Evolutionary conservation across 352 stramenopile genomes (phyloP).

Genomic region (Globisporangium nodosum): DNA sequence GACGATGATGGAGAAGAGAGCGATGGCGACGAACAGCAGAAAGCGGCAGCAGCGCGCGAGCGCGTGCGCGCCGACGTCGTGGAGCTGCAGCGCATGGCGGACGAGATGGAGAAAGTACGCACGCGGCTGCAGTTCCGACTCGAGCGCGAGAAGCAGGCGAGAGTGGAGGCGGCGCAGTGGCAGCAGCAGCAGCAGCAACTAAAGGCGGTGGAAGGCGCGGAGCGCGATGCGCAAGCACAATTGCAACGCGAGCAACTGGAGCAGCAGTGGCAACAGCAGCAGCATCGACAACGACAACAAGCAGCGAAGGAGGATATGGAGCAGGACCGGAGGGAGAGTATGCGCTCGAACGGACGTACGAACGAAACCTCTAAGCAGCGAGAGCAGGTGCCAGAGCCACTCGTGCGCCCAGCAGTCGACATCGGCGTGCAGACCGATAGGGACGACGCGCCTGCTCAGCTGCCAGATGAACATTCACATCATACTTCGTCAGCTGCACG

Average conservation of each 20-base stretch:
- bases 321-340: too few species aligned
- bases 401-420: neutral
- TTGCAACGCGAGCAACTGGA: slow-evolving; percentile 1
- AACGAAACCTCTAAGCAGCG: neutral
- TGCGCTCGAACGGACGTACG: too few species aligned
- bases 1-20: neutral
- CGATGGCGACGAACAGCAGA: slow-evolving; percentile 14
- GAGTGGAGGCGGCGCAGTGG: slow-evolving; percentile 12
- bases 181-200: slow-evolving; percentile 4
- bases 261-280: slow-evolving; percentile 10
- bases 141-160: slow-evolving; percentile 16
- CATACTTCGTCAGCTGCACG: too few species aligned
- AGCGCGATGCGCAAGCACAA: neutral
- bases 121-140: slow-evolving; percentile 44
- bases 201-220: neutral
- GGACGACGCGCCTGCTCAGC: too few species aligned
- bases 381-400: neutral
- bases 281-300: neutral
- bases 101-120: slow-evolving; percentile 61
- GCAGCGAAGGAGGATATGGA: too few species aligned
- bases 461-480: too few species aligned
- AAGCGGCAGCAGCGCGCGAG: slow-evolving; percentile 3
- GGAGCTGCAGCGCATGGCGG: slow-evolving; percentile 43
- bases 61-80: slow-evolving; percentile 32
- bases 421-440: too few species aligned